Conservation (phyloP, 202 grass and related monocot genomes). For the Elaeis oleifera region DNA sequence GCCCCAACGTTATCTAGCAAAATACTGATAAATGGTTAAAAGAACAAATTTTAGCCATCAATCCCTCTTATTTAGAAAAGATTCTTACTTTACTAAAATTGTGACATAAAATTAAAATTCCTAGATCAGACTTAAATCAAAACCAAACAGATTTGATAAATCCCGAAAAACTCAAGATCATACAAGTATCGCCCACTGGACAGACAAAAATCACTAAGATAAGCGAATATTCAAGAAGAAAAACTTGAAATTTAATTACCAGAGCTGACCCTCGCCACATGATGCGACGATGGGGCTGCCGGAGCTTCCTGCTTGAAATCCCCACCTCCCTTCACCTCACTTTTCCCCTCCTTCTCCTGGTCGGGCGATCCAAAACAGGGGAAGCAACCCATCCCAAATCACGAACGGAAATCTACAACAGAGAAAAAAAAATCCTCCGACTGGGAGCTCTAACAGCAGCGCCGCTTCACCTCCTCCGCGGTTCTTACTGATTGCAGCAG, state of each 20-base stretch:
- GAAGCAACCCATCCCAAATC: constrained; percentile 53
- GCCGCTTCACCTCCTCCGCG: no score
- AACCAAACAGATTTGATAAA: background rate
- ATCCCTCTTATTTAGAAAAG: no score
- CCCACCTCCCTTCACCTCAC: constrained; percentile 25
- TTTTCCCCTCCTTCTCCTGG: constrained; percentile 32
- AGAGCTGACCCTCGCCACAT: constrained; percentile 24
- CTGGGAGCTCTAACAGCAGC: no score
- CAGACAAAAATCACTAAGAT: background rate
- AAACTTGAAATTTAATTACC: constrained; percentile 19
- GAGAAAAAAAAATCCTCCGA: no score
- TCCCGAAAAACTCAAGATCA: background rate
- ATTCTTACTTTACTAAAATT: no score
- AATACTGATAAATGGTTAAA: no score
- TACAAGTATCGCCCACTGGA: constrained; percentile 3
- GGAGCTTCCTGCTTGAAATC: constrained; percentile 9
- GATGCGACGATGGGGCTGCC: constrained; percentile 35
- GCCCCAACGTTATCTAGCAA: no score
- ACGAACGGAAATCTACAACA: no score
- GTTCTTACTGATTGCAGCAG: no score
- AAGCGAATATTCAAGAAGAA: constrained; percentile 3
- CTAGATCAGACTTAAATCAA: no score
- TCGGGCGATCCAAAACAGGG: constrained; percentile 43
- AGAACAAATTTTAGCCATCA: no score
- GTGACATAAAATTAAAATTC: no score